Evolutionary conservation across 2,329 filamentous ascomycete genomes (phyloP), one percentile per base, ranked within the genome.

Genomic region (Trichoderma afroharzianum): DNA sequence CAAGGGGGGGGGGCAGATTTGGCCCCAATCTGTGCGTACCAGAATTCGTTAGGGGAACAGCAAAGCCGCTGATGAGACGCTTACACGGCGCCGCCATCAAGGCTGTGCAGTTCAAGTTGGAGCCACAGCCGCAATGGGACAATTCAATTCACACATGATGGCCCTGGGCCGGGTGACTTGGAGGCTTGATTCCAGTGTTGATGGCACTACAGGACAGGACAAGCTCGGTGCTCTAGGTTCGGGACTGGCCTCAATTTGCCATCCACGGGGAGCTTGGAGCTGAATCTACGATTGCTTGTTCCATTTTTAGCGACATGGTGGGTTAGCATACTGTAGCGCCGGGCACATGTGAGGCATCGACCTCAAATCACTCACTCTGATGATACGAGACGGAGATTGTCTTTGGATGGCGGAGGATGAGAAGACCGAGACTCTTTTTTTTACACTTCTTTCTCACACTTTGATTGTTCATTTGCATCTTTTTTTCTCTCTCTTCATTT

Each of bases 1-100:
- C 55, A 58, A n/a, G 39, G 55, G 66, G 36, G n/a, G 64, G 66
- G 36, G 66, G 64, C 50, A 68, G 64, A 68, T 68, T 68, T 36
- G 64, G 50, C 50, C 63, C 63, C 36, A 58, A 58, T 28, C 24
- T 28, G 21, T 43, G 50, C 64, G 53, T 43, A 53, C 53, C 36
- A 68, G 26, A 8, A 33, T 32, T 28, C 21, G 32, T 67, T 67
- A 50, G 43, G 64, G 55, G 53, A 36, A 68, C 66, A 61, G 28
- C 66, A 61, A 33, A 33, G 28, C 53, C 66, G 47, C 66, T 50
- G 66, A 68, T 33, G 66, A 50, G 66, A 62, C 66, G 66, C 66
- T 68, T 61, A 68, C 57, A 68, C n/a, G 66, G 28, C 66, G 66
- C 36, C 53, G 53, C 39, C 66, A 68, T 66, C 43, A 61, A 26